Evolutionary conservation across 257 asterid genomes (phyloP).

Genomic region (Jacaranda copaia): DNA sequence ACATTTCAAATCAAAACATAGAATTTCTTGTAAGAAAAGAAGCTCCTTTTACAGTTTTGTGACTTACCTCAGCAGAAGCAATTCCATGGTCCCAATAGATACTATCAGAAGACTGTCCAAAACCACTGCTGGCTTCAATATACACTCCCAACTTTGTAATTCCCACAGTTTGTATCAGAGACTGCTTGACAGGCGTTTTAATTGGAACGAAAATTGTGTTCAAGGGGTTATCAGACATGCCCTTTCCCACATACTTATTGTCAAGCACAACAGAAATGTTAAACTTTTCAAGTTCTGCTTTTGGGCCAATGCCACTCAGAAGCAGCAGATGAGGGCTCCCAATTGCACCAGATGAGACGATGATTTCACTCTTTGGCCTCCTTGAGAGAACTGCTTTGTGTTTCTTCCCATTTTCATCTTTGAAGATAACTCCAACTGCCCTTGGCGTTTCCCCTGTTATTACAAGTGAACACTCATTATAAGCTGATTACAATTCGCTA

Average conservation of each 20-base stretch:
- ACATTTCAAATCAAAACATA: not conserved
- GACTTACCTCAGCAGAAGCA: constrained; percentile 85
- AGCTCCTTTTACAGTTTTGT: not conserved
- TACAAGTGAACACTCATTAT: not conserved
- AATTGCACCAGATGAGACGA: constrained; percentile 86
- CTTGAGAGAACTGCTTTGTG: constrained; percentile 79
- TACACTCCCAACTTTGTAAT: constrained; percentile 89
- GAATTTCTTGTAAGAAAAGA: not conserved
- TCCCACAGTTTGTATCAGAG: constrained; percentile 90
- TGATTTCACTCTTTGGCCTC: constrained; percentile 69
- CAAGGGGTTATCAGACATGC: constrained; percentile 84
- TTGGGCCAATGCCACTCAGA: constrained; percentile 92
- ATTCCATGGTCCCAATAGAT: constrained; percentile 82
- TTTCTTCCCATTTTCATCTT: constrained; percentile 74
- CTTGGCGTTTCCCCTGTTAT: constrained; percentile 67
- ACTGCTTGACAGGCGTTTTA: constrained; percentile 58
- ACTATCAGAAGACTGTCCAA: constrained; percentile 78
- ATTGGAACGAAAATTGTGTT: constrained; percentile 89
- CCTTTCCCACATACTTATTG: constrained; percentile 76
- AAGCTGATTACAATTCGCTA: not conserved
- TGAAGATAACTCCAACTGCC: constrained; percentile 83
- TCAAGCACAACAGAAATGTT: constrained; percentile 74
- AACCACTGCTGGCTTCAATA: constrained; percentile 95
- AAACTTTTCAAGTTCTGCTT: constrained; percentile 63
- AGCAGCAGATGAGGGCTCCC: constrained; percentile 96